phyloP scores from a whole-genome alignment of 257 asterid genomes.

The Leonotis leonurus region DNA sequence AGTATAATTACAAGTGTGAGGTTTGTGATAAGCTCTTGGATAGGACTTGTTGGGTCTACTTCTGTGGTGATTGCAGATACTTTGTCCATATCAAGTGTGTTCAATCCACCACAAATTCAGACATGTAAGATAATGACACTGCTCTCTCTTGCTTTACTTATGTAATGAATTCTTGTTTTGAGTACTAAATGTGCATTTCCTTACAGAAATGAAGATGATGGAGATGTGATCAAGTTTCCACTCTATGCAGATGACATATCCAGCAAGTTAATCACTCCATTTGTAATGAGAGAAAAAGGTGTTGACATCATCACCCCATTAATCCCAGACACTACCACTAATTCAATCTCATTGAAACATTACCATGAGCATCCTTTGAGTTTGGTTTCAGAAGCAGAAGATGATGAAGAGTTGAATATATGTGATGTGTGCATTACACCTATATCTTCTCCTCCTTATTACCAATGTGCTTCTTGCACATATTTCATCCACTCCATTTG shows the following conservation, averaged over 20 bases:
- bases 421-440: neutral
- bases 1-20: neutral
- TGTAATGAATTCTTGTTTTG: neutral
- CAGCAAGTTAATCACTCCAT: neutral
- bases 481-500: constrained; percentile 8
- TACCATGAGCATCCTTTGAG: constrained; percentile 6
- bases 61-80: constrained; percentile 6
- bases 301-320: neutral
- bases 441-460: constrained; percentile 5
- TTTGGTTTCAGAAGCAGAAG: neutral
- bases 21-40: neutral
- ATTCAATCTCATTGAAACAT: neutral
- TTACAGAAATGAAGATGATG: neutral
- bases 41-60: neutral
- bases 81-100: constrained; percentile 1
- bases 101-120: neutral
- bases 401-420: neutral
- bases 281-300: constrained; percentile 4
- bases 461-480: neutral
- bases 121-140: neutral
- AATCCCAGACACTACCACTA: no score
- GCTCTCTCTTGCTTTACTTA: neutral
- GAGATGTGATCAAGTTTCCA: neutral
- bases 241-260: neutral
- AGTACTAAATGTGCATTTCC: neutral